These are phyloP conservation scores for Talaromyces sp. DNA, from an alignment of 2,329 filamentous ascomycete species.

Conservation along the genomic window DNA sequence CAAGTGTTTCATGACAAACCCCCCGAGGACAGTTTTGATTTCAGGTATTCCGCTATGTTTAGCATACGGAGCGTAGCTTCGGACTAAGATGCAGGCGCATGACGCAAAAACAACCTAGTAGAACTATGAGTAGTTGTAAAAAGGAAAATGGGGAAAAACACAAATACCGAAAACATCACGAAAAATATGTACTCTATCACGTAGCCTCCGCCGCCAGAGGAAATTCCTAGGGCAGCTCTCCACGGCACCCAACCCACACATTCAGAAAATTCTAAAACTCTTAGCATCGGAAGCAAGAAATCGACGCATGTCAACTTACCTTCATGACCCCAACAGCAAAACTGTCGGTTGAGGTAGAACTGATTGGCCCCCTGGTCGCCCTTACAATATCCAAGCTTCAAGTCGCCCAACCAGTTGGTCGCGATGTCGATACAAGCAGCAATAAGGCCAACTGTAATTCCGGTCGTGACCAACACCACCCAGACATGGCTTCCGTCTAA, in stretches of 20 bases:
- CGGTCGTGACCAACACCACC: constrained; percentile 81
- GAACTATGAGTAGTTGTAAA: neutral
- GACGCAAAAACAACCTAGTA: constrained; percentile 69
- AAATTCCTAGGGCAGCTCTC: constrained; percentile 68
- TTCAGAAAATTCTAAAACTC: constrained; percentile 58
- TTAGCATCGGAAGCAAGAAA: constrained; percentile 12
- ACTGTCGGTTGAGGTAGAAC: constrained; percentile 86
- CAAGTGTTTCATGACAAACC: constrained; percentile 86
- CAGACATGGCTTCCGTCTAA: constrained; percentile 87
- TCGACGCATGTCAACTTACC: constrained; percentile 29
- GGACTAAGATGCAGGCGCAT: constrained; percentile 72
- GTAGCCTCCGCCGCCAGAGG: constrained; percentile 66
- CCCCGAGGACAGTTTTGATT: constrained; percentile 92
- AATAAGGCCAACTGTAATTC: constrained; percentile 74
- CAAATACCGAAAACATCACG: constrained; percentile 68
- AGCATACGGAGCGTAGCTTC: constrained; percentile 79
- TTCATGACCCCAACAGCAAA: constrained; percentile 91
- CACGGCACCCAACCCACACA: constrained; percentile 86
- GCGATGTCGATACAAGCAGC: constrained; percentile 87
- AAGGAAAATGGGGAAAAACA: neutral
- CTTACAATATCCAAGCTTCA: constrained; percentile 86
- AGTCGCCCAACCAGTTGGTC: constrained; percentile 87
- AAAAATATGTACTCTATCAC: constrained; percentile 86
- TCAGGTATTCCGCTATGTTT: constrained; percentile 96
- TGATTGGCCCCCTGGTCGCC: constrained; percentile 70